Percentiles rank a stretch among this genome's conserved stretches.
Evolutionary conservation across 305 asterid species (phyloP).

Genomic region (Solanum hybrid): DNA sequence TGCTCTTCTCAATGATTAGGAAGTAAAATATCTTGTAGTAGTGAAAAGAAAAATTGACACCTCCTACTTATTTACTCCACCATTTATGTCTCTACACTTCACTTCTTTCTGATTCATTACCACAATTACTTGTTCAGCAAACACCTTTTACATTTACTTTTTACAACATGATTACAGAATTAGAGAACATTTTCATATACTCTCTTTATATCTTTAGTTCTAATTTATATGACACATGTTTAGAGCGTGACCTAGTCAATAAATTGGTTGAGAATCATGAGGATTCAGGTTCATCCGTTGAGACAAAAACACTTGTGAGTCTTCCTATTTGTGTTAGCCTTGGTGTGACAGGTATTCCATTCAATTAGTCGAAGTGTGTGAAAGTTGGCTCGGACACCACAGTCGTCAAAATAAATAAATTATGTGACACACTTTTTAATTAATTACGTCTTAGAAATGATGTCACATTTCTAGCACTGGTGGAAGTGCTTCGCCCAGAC

Average conservation of each 20-base stretch:
- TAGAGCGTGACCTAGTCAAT: not conserved
- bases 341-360: rapidly evolving
- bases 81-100: not conserved
- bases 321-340: no score
- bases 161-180: not conserved
- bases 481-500: no score
- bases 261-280: rapidly evolving
- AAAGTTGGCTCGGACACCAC: no score
- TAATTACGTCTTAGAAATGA: not conserved
- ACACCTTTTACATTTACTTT: not conserved
- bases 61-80: not conserved
- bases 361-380: not conserved
- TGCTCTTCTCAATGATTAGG: not conserved
- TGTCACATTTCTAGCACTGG: not conserved
- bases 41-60: not conserved
- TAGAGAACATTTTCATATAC: not conserved
- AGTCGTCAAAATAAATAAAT: no score
- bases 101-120: not conserved
- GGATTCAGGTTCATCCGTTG: not conserved
- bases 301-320: not conserved
- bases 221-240: no score
- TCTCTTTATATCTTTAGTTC: not conserved
- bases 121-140: not conserved
- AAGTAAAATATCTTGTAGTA: not conserved
- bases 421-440: not conserved